These are phyloP conservation scores for Seiridium unicorne DNA, from an alignment of 2,329 filamentous ascomycete genomes.

Conservation along the genomic window DNA sequence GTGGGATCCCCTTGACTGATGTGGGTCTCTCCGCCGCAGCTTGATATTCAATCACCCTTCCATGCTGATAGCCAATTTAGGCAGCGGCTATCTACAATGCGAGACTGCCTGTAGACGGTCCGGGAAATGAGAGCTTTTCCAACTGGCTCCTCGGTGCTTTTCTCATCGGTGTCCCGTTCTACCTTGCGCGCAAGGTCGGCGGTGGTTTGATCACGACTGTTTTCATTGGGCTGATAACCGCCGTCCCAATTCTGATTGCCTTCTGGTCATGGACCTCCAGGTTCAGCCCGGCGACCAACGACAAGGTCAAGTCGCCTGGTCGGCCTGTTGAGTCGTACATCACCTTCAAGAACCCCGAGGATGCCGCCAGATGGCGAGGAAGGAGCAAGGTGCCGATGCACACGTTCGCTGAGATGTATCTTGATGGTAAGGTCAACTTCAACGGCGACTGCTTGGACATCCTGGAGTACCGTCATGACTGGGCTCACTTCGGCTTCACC, in stretches of 20 bases:
- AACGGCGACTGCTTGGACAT: constrained; percentile 85
- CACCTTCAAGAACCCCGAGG: constrained; percentile 64
- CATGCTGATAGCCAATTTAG: constrained; percentile 40
- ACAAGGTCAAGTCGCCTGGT: constrained; percentile 81
- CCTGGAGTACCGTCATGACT: constrained; percentile 91
- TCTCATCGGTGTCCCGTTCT: constrained; percentile 69
- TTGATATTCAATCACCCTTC: neutral
- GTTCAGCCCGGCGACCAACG: constrained; percentile 81
- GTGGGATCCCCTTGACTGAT: constrained; percentile 39
- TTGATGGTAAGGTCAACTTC: constrained; percentile 86
- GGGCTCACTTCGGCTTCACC: constrained; percentile 89
- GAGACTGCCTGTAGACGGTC: constrained; percentile 81
- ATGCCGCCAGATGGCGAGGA: constrained; percentile 36
- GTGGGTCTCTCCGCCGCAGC: constrained; percentile 33
- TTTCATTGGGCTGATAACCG: constrained; percentile 69
- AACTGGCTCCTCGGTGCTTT: constrained; percentile 71
- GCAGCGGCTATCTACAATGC: constrained; percentile 87
- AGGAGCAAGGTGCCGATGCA: constrained; percentile 80
- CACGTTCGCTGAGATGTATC: constrained; percentile 95
- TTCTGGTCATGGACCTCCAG: constrained; percentile 79
- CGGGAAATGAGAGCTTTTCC: constrained; percentile 81
- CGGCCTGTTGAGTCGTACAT: constrained; percentile 86
- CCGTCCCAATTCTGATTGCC: constrained; percentile 69
- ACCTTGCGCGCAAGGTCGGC: constrained; percentile 73
- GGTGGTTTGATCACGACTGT: constrained; percentile 74